These are phyloP conservation scores for Candida sojae DNA, from an alignment of 1,139 yeast genomes.

Conservation along the genomic window DNA sequence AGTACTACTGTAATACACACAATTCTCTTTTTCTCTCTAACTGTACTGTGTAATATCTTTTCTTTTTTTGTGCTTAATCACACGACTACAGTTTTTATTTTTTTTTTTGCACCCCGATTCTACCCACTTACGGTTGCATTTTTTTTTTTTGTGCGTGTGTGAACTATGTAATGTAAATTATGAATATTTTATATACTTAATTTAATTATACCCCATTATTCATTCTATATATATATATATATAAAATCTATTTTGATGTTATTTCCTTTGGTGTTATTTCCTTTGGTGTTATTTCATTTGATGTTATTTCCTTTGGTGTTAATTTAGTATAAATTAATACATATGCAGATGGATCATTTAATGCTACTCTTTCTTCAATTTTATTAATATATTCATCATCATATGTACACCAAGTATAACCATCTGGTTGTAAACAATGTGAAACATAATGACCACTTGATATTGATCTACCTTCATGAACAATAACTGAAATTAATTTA, in stretches of 20 bases:
- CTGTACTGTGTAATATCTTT: too few species aligned
- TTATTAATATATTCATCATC: slow-evolving; percentile 88
- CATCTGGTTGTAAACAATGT: slow-evolving; percentile 89
- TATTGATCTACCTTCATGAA: slow-evolving; percentile 92
- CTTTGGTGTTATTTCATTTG: slow-evolving; percentile 57
- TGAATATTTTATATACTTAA: background rate
- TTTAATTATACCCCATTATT: background rate
- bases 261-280: too few species aligned
- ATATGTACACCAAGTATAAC: slow-evolving; percentile 80
- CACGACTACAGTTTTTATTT: background rate
- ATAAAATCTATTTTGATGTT: slow-evolving; percentile 4
- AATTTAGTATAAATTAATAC: slow-evolving; percentile 80
- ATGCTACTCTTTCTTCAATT: slow-evolving; percentile 70
- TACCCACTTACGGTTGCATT: background rate
- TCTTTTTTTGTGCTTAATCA: background rate
- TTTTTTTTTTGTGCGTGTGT: background rate
- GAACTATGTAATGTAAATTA: background rate
- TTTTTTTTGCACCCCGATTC: slow-evolving; percentile 1
- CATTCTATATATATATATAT: too few species aligned
- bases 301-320: slow-evolving; percentile 38
- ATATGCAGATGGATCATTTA: slow-evolving; percentile 86
- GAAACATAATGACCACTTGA: slow-evolving; percentile 93
- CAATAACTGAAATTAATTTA: slow-evolving; percentile 80
- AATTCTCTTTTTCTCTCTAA: too few species aligned
- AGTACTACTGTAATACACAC: too few species aligned